A percentile compares a stretch with the other conserved stretches of the same genome.
phyloP scores from a whole-genome alignment of 2,329 filamentous ascomycete genomes.

The Colletotrichum musicola region DNA sequence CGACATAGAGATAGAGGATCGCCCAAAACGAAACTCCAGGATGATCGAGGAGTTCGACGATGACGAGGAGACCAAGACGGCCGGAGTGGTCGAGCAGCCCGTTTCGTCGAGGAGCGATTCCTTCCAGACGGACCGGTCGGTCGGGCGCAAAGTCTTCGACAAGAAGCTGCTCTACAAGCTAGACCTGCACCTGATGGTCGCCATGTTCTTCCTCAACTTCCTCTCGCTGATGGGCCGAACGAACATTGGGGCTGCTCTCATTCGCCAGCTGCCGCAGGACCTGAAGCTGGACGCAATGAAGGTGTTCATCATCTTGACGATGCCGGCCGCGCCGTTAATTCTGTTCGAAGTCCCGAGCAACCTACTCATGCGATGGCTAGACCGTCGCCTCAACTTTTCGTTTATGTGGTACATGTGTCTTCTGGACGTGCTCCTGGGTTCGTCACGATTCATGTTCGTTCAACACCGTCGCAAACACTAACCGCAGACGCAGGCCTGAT shows the following conservation, averaged over 20 bases:
- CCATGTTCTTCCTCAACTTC: constrained; percentile 47
- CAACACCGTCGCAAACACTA: not conserved
- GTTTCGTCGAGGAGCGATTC: not conserved
- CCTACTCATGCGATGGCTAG: constrained; percentile 38
- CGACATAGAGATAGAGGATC: not conserved
- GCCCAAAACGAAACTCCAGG: constrained; percentile 3
- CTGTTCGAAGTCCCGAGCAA: constrained; percentile 43
- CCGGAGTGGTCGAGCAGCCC: not conserved
- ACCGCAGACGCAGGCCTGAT: constrained; percentile 38
- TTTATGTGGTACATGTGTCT: constrained; percentile 42
- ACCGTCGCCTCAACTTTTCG: constrained; percentile 35
- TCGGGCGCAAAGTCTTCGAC: constrained; percentile 12
- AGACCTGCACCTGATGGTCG: constrained; percentile 40
- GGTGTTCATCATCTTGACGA: constrained; percentile 41
- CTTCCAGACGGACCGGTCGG: not conserved
- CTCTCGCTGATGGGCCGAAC: constrained; percentile 44
- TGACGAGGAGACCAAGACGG: constrained; percentile 2
- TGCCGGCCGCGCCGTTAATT: constrained; percentile 37
- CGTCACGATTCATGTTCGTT: not conserved
- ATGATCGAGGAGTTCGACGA: constrained; percentile 17
- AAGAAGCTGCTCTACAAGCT: constrained; percentile 47
- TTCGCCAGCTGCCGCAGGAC: constrained; percentile 43
- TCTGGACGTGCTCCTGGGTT: constrained; percentile 40
- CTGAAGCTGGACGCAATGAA: constrained; percentile 42
- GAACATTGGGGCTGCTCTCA: constrained; percentile 44